Evolutionary conservation across 352 stramenopile genomes (phyloP).

Genomic region (Pythium graminicola): DNA sequence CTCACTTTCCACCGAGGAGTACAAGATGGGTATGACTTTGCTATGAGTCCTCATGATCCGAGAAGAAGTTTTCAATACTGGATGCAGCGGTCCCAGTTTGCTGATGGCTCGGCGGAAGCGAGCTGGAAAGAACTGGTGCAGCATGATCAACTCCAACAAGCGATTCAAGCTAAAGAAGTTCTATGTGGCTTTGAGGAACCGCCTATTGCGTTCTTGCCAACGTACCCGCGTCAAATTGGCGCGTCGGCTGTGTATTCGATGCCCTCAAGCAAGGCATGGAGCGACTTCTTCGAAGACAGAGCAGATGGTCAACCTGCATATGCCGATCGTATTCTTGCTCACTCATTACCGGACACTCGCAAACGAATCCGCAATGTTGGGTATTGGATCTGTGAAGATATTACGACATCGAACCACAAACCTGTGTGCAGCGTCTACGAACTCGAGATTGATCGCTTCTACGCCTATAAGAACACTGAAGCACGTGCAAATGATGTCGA

Average conservation of each 20-base stretch:
- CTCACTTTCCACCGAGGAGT: too few species aligned
- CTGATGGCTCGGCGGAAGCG: conserved; percentile 34
- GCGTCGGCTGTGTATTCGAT: conserved; percentile 55
- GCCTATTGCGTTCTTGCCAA: conserved; percentile 61
- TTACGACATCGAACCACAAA: conserved; percentile 60
- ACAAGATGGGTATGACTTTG: not conserved
- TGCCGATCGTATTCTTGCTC: conserved; percentile 61
- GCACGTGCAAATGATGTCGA: conserved; percentile 32
- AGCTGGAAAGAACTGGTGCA: conserved; percentile 71
- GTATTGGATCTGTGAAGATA: conserved; percentile 62
- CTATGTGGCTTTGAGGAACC: conserved; percentile 81
- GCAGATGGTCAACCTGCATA: conserved; percentile 33
- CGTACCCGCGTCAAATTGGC: conserved; percentile 57
- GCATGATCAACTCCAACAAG: conserved; percentile 55
- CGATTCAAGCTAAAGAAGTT: conserved; percentile 69
- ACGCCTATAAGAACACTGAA: conserved; percentile 57
- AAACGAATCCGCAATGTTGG: conserved; percentile 39
- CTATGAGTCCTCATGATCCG: conserved; percentile 16
- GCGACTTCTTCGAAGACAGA: conserved; percentile 39
- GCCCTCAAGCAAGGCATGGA: conserved; percentile 42
- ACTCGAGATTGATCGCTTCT: conserved; percentile 65
- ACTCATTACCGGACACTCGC: conserved; percentile 57
- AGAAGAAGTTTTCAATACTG: conserved; percentile 51
- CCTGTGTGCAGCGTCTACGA: conserved; percentile 66
- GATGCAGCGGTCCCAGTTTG: conserved; percentile 49